Base-by-base conservation (phyloP, 139 green algal species). In the Choricystis sp. region DNA sequence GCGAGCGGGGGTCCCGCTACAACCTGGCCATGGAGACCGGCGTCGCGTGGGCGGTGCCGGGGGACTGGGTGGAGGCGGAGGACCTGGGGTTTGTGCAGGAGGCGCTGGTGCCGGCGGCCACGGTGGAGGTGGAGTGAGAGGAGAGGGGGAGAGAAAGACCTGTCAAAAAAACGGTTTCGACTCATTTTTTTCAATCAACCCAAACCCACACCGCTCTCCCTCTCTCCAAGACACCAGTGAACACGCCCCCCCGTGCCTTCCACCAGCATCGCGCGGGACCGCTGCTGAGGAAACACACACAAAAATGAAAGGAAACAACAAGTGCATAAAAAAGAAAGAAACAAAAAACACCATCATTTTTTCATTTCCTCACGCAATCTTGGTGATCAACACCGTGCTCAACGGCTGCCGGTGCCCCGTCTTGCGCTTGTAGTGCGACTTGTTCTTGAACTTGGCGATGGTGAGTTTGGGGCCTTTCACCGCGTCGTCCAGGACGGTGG, bases 401-500 rank as follows among this genome's bases (percentile, higher is more conserved):
- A 95, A 77, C 23, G 83, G 78, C 76, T 95, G 86, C 24, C 88
- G 70, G 77, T 92, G 83, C 27, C 84, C 84, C 20, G 74, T 86
- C 4, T 78, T 84, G 3, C 56, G 49, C 19, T 80, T 65, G 78
- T 89, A 94, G 77, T 97, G 90, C 79, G 96, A 96, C 83, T 97
- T 97, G 19, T 82, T 80, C 67, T 82, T 85, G 77, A 90, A 89
- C 77, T 96, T 96, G 80, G 87, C 94, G 19, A 96, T 77, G 59
- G 89, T 83, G 4, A 91, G 56, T 76, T 97, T 97, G 60, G 84
- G 80, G 1, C 83, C 90, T 59, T 89, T 83, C 26, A 90, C 64
- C 69, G 96, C 85, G 16, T 52, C 40, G 69, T 95, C 86, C 57
- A 97, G 63, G 23, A 97, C 71, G 70, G 92, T 79, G 9, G 87